Evolutionary conservation across 2,329 filamentous ascomycete genomes (phyloP).

Genomic region (Akanthomyces uredinophilus): DNA sequence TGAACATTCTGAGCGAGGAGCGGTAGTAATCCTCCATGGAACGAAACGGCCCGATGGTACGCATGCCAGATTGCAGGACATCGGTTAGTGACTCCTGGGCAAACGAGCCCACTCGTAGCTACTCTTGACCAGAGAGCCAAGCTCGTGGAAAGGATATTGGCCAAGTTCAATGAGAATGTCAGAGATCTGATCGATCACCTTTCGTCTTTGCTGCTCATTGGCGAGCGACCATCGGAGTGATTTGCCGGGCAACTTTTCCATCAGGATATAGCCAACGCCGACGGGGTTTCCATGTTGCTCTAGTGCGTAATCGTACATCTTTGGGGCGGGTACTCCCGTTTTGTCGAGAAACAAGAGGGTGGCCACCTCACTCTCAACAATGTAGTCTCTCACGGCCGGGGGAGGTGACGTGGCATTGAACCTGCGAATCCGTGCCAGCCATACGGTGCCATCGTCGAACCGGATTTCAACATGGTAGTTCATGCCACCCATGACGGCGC

Average conservation of each 20-base stretch:
- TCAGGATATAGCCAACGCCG: conserved; percentile 37
- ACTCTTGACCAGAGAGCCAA: conserved; percentile 30
- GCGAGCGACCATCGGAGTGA: conserved; percentile 32
- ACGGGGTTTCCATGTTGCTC: conserved; percentile 27
- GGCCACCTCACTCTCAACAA: conserved; percentile 36
- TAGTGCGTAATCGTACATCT: conserved; percentile 33
- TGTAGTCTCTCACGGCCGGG: conserved; percentile 27
- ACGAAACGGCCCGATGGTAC: conserved; percentile 29
- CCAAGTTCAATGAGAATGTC: conserved; percentile 35
- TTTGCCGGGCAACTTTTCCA: conserved; percentile 36
- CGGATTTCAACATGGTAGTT: conserved; percentile 39
- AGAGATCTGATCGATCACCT: conserved; percentile 33
- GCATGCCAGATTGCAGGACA: conserved; percentile 26
- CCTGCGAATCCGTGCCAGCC: conserved; percentile 38
- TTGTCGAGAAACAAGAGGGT: conserved; percentile 35
- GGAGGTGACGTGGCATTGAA: conserved; percentile 37
- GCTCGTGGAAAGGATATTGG: conserved; percentile 30
- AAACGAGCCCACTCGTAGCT: conserved; percentile 27
- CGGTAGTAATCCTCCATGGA: conserved; percentile 32
- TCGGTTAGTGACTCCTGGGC: conserved; percentile 34
- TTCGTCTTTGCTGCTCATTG: conserved; percentile 28
- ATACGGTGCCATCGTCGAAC: conserved; percentile 38
- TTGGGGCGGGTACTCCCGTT: conserved; percentile 32
- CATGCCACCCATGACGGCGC: conserved; percentile 39
- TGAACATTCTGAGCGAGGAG: conserved; percentile 28